Evolutionary conservation across 2,329 filamentous ascomycete species (phyloP), one percentile per base, ranked within the genome.

Genomic region (Botrytis porri): DNA sequence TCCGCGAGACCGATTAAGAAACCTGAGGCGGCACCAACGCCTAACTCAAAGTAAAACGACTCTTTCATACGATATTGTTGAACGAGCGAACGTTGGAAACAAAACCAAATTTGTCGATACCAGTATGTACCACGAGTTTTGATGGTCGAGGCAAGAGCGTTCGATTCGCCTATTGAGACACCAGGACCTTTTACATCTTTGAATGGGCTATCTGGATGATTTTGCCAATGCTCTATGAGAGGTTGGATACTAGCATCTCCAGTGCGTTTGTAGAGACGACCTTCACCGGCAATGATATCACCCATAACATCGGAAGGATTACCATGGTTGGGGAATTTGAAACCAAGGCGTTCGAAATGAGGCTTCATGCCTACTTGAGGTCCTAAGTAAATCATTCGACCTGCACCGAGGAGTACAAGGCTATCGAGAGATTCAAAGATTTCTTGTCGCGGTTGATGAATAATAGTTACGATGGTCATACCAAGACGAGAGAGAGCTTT

Each of bases 241-340:
- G 82, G 77, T n/a, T 85, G 82, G 43, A 85, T 85, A 48, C 83
- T 84, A 41, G 85, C 82, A 57, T 87, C 84, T 7, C 84, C 85
- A 0, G 77, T 78, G 5, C 74, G 76, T 75, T 87, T 86, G 80
- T 89, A 88, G 20, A 82, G 78, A 22, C 83, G 81, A 0, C 87
- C 87, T 75, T 88, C 86, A 4, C 88, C 88, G 0, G 87, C 87
- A 76, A 89, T 86, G 75, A 90, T 89, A 70, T 90, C 88, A n/a
- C 88, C 88, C 37, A 90, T 83, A 1, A 87, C 82, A 75, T 90
- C 88, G 14, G 86, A 88, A 9, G 84, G 84, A 75, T 90, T 90
- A 62, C 82, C 83, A 73, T 85, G 82, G 25, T 75, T 74, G 0
- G 84, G 84, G 73, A 90, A 88, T 0, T 79, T 76, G 78, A 86